These are phyloP conservation scores for Aspergillus awamori DNA, from an alignment of 2,329 filamentous ascomycete species.

Conservation along the genomic window DNA sequence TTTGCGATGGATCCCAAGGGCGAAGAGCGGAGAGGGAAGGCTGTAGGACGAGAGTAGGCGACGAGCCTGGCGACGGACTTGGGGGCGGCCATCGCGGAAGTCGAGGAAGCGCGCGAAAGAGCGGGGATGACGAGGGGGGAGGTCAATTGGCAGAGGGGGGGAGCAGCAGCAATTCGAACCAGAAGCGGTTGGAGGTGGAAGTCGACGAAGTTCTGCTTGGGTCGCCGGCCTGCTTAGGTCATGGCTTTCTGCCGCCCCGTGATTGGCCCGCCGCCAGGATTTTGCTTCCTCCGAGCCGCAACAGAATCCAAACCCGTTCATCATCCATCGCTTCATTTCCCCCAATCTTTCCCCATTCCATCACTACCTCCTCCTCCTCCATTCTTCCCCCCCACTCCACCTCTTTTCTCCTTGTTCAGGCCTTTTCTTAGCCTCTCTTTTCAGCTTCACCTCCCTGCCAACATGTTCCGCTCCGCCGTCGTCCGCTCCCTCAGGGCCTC, in stretches of 20 bases:
- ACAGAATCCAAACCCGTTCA: constrained; percentile 24
- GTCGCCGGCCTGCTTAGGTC: constrained; percentile 38
- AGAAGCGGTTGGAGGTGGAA: constrained; percentile 23
- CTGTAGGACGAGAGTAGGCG: constrained; percentile 43
- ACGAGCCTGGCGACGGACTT: constrained; percentile 48
- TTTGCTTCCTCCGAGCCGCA: constrained; percentile 39
- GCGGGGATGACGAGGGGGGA: constrained; percentile 20
- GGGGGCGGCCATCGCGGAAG: constrained; percentile 48
- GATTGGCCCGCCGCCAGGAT: constrained; percentile 44
- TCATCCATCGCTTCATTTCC: constrained; percentile 26
- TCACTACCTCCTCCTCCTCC: neutral
- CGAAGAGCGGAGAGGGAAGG: constrained; percentile 33
- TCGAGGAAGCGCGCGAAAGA: constrained; percentile 17
- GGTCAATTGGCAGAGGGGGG: constrained; percentile 24
- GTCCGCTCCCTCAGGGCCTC: constrained; percentile 72
- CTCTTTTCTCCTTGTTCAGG: constrained; percentile 1
- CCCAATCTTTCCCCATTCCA: constrained; percentile 14
- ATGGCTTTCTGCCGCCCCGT: constrained; percentile 41
- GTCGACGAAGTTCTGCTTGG: constrained; percentile 35
- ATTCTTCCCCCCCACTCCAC: constrained; percentile 14
- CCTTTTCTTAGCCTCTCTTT: neutral
- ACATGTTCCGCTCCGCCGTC: constrained; percentile 88
- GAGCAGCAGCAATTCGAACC: constrained; percentile 24
- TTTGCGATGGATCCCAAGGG: constrained; percentile 54
- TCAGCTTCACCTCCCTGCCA: constrained; percentile 37